These are phyloP conservation scores for Fraxinus latifolia DNA, from an alignment of 305 asterid species.

Conservation along the genomic window DNA sequence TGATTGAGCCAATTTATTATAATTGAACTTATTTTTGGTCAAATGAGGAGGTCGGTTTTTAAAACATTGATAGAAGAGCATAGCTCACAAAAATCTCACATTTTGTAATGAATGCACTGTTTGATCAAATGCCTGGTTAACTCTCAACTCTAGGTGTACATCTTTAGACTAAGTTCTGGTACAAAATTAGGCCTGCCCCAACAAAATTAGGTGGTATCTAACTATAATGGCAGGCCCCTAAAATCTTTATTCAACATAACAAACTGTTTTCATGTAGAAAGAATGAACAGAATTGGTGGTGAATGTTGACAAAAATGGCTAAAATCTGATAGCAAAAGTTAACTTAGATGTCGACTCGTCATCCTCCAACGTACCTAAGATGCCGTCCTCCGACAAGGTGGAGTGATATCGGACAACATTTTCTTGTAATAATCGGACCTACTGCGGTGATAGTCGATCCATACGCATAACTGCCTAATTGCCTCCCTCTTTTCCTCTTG, in stretches of 20 bases:
- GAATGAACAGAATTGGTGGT: not conserved
- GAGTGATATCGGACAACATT: slow-evolving; percentile 44
- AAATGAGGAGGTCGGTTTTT: not conserved
- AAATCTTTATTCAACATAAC: not conserved
- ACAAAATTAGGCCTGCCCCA: not conserved
- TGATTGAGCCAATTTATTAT: not conserved
- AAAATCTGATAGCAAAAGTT: not conserved
- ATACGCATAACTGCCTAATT: slow-evolving; percentile 82
- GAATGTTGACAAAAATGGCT: not conserved
- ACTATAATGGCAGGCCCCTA: not conserved
- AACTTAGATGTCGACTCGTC: not conserved
- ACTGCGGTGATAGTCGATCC: slow-evolving; percentile 82
- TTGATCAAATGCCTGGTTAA: not conserved
- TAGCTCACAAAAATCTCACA: not conserved
- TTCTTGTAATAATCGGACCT: slow-evolving; percentile 72
- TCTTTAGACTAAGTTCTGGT: not conserved
- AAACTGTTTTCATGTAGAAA: not conserved
- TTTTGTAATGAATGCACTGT: not conserved
- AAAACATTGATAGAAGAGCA: not conserved
- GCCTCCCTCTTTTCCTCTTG: slow-evolving; percentile 87
- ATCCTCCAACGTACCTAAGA: slow-evolving; percentile 17
- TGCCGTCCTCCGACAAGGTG: slow-evolving; percentile 25
- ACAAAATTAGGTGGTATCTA: not conserved
- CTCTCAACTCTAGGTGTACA: not conserved
- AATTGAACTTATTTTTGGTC: not conserved